A percentile compares a stretch with the other conserved stretches of the same genome.
Evolutionary conservation across 176 grass and related monocot genomes (phyloP).

Genomic region (Bolboschoenus planiculmis): DNA sequence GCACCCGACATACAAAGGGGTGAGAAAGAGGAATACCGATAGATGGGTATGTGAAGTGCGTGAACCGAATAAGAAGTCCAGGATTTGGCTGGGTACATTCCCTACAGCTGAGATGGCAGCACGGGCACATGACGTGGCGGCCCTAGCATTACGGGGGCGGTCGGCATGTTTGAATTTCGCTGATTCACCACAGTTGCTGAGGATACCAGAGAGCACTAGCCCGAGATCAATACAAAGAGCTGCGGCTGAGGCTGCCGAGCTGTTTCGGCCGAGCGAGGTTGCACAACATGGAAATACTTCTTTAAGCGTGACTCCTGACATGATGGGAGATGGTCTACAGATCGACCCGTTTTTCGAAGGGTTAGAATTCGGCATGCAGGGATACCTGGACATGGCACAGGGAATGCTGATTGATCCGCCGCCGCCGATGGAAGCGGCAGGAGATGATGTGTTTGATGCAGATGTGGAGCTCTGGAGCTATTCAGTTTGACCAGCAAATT

Average conservation of each 20-base stretch:
- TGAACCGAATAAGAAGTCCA: constrained; percentile 70
- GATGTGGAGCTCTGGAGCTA: constrained; percentile 65
- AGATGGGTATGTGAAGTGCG: constrained; percentile 98
- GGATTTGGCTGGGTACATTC: constrained; percentile 92
- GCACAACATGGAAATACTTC: not conserved
- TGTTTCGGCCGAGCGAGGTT: constrained; percentile 27
- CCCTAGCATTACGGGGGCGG: constrained; percentile 57
- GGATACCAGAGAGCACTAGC: constrained; percentile 31
- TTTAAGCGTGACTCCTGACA: not conserved
- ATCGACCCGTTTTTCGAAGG: constrained; percentile 29
- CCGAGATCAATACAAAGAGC: constrained; percentile 53
- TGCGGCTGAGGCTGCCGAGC: constrained; percentile 39
- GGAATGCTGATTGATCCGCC: constrained; percentile 89
- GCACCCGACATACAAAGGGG: constrained; percentile 89
- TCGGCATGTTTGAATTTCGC: constrained; percentile 92
- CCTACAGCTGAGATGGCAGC: constrained; percentile 91
- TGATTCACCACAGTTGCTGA: constrained; percentile 51
- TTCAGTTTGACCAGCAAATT: constrained; percentile 22
- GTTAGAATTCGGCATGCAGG: constrained; percentile 75
- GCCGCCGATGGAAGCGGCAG: constrained; percentile 9
- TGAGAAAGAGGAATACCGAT: constrained; percentile 61
- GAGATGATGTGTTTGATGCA: constrained; percentile 23
- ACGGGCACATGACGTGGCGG: constrained; percentile 84
- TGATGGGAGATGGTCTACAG: not conserved
- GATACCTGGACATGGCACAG: constrained; percentile 80